These are phyloP conservation scores for Lentinula guzmanii DNA, from an alignment of 768 basidiomycete genomes.

Conservation along the genomic window DNA sequence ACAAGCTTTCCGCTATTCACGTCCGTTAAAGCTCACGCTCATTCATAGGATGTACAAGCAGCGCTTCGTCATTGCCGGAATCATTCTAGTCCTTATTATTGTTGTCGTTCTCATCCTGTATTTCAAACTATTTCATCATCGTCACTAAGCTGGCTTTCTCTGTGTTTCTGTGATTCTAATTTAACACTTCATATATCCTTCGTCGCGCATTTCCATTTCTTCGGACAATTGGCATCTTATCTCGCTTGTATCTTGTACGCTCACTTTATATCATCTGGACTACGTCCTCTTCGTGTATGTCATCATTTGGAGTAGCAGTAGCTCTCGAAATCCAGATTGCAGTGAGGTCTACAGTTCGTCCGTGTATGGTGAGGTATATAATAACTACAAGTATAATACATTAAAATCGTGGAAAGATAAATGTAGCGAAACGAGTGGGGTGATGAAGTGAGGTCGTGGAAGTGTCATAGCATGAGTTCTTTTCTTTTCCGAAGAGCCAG, in stretches of 20 bases:
- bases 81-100: conserved; percentile 72
- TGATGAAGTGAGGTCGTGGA: neutral
- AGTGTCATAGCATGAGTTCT: neutral
- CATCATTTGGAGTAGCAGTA: neutral
- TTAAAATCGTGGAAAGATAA: neutral
- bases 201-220: neutral
- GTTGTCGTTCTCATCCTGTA: conserved; percentile 72
- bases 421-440: neutral
- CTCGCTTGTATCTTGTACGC: neutral
- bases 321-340: too few relatives aligned
- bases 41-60: conserved; percentile 85
- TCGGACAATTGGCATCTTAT: neutral
- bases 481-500: neutral
- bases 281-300: neutral
- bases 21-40: neutral
- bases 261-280: neutral
- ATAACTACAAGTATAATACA: neutral
- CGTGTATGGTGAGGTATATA: too few relatives aligned
- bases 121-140: conserved; percentile 36
- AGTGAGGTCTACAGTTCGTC: too few relatives aligned
- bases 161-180: neutral
- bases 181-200: neutral
- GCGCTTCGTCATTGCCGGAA: conserved; percentile 68
- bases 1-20: neutral
- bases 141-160: neutral